These are phyloP conservation scores for Podila epicladia DNA, from an alignment of 192 early-diverging fungal genomes.

Conservation along the genomic window DNA sequence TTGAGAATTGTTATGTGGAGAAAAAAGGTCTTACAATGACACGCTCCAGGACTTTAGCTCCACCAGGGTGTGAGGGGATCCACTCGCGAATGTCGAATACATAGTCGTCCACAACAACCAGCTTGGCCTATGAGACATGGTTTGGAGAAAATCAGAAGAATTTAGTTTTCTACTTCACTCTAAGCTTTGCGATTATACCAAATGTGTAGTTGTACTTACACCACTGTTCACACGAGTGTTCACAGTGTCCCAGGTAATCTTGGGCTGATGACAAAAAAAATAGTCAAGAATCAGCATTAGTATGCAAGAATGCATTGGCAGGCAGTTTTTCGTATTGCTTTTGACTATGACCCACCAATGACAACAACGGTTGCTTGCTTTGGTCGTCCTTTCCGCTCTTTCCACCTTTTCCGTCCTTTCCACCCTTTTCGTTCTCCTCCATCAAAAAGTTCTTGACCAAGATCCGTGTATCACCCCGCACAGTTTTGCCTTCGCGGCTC, in stretches of 20 bases:
- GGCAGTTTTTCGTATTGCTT: too few species aligned
- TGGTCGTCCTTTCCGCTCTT: not conserved
- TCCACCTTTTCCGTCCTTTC: too few species aligned
- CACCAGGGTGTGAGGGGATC: conserved; percentile 13
- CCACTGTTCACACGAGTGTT: conserved; percentile 17
- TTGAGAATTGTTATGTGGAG: too few species aligned
- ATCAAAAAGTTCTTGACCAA: conserved; percentile 6
- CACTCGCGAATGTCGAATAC: conserved; percentile 15
- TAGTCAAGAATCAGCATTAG: not conserved
- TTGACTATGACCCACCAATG: too few species aligned
- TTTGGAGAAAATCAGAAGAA: too few species aligned
- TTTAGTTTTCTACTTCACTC: too few species aligned
- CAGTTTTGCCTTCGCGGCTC: not conserved
- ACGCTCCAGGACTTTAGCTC: conserved; percentile 14
- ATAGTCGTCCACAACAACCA: conserved; percentile 15
- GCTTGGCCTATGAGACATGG: conserved; percentile 1
- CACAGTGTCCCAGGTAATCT: conserved; percentile 2
- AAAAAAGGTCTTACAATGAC: conserved; percentile 9
- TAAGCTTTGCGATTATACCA: too few species aligned
- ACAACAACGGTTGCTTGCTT: too few species aligned
- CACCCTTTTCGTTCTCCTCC: not conserved
- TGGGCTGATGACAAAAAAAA: not conserved
- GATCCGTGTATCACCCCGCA: not conserved
- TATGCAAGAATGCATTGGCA: not conserved
- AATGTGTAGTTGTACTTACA: not conserved